Conservation (phyloP, 2,329 filamentous ascomycete species). For the Beauveria bassiana region DNA sequence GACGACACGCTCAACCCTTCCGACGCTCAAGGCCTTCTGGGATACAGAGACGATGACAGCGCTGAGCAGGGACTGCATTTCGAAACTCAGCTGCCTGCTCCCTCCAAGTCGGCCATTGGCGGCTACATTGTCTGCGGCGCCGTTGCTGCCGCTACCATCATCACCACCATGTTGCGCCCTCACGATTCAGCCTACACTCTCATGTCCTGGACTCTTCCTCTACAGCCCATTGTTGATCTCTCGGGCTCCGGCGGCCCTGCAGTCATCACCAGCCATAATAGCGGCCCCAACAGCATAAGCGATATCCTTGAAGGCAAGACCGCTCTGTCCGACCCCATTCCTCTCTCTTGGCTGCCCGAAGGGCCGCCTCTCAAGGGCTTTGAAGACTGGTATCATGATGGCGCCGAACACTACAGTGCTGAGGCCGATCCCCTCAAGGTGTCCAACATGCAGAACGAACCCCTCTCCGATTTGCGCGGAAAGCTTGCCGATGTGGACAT, state of each 20-base stretch:
- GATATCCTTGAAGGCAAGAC: conserved; percentile 21
- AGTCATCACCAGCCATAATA: conserved; percentile 19
- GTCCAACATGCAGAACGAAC: conserved; percentile 27
- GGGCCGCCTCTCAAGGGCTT: conserved; percentile 13
- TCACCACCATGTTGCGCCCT: conserved; percentile 22
- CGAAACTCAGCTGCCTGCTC: conserved; percentile 15
- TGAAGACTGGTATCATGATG: conserved; percentile 22
- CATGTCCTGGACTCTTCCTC: conserved; percentile 27
- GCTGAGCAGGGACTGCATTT: conserved; percentile 10
- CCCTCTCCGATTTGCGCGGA: conserved; percentile 21
- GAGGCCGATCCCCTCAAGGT: conserved; percentile 31
- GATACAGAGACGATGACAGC: conserved; percentile 2
- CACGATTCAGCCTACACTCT: conserved; percentile 25
- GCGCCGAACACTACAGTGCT: conserved; percentile 25
- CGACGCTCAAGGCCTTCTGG: neutral
- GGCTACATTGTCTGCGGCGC: conserved; percentile 4
- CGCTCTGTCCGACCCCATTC: conserved; percentile 18
- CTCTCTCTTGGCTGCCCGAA: conserved; percentile 21
- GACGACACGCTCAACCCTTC: conserved; percentile 5
- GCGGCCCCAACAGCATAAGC: conserved; percentile 20
- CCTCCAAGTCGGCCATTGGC: conserved; percentile 10
- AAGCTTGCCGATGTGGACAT: conserved; percentile 27
- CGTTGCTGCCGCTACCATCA: conserved; percentile 15
- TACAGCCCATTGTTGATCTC: conserved; percentile 28
- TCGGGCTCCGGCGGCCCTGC: conserved; percentile 22